phyloP scores from a whole-genome alignment of 495 filamentous ascomycete genomes.

The Aspergillus coremiiformis region DNA sequence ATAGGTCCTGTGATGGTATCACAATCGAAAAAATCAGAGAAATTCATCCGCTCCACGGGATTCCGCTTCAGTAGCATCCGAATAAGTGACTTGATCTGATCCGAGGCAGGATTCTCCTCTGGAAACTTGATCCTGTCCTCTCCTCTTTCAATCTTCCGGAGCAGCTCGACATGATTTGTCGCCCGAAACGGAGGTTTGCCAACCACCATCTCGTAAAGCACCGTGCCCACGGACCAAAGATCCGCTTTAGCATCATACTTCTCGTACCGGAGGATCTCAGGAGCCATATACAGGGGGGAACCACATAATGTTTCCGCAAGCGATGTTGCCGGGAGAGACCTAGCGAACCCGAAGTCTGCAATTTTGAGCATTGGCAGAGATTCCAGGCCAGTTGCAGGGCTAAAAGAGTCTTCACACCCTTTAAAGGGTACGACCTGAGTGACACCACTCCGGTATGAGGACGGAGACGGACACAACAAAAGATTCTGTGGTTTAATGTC shows the following conservation, averaged over 20 bases:
- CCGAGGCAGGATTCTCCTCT: conserved; percentile 60
- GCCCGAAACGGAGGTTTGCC: conserved; percentile 89
- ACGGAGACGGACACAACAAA: conserved; percentile 75
- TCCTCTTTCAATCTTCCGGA: conserved; percentile 80
- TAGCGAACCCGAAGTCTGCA: conserved; percentile 95
- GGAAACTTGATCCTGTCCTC: conserved; percentile 80
- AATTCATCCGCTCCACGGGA: conserved; percentile 75
- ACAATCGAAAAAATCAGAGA: conserved; percentile 72
- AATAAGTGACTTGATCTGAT: conserved; percentile 75
- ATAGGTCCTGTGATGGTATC: conserved; percentile 69
- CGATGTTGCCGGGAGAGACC: conserved; percentile 79
- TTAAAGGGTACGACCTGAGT: conserved; percentile 48
- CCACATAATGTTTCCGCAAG: conserved; percentile 94
- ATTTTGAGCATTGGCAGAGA: conserved; percentile 93
- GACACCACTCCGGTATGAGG: conserved; percentile 46
- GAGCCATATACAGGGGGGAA: conserved; percentile 98
- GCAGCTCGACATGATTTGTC: conserved; percentile 85
- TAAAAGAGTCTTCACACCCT: conserved; percentile 66
- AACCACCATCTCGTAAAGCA: conserved; percentile 88
- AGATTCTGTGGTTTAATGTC: conserved; percentile 98
- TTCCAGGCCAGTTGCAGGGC: conserved; percentile 74
- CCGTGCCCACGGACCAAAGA: conserved; percentile 94
- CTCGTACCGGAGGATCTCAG: conserved; percentile 94
- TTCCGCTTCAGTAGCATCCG: conserved; percentile 73
- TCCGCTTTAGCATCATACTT: conserved; percentile 96